Conservation (phyloP, 805 yeast genomes). For the Metschnikowia matae region DNA sequence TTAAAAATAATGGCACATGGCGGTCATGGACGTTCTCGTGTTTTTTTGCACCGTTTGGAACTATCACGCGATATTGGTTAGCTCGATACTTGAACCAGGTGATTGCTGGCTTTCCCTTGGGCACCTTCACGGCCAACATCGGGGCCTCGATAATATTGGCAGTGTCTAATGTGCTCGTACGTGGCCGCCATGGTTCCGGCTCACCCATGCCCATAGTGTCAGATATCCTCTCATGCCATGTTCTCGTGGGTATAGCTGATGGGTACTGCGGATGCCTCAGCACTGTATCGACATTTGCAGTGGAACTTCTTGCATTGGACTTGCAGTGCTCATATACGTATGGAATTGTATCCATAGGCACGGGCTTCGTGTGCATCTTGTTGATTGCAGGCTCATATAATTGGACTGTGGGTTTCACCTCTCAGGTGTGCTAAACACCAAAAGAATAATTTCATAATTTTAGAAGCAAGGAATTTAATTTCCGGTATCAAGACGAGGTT, state of each 20-base stretch:
- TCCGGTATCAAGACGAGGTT: background rate
- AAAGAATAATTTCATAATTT: too few relatives aligned
- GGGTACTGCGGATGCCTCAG: conserved; percentile 73
- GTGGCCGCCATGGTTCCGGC: conserved; percentile 35
- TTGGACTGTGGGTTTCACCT: conserved; percentile 56
- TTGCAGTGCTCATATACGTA: conserved; percentile 45
- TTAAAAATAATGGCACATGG: conserved; percentile 38
- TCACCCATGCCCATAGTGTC: conserved; percentile 26
- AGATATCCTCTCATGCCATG: conserved; percentile 42
- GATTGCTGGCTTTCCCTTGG: conserved; percentile 47
- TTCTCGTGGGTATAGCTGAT: conserved; percentile 49
- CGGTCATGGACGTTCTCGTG: conserved; percentile 68
- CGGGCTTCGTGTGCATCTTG: conserved; percentile 48
- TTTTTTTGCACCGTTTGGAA: conserved; percentile 70
- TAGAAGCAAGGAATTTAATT: too few relatives aligned
- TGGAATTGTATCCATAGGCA: conserved; percentile 42
- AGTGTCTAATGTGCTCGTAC: conserved; percentile 36
- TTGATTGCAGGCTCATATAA: conserved; percentile 66
- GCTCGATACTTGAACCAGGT: conserved; percentile 47
- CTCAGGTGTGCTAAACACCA: conserved; percentile 21
- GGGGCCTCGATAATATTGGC: conserved; percentile 45
- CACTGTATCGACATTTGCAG: conserved; percentile 75
- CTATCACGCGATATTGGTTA: conserved; percentile 52
- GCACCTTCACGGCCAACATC: conserved; percentile 48
- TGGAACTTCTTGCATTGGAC: conserved; percentile 47